A percentile compares a stretch with the other conserved stretches of the same genome.
Evolutionary conservation across 148 eudicot species (phyloP).

Genomic region (Rhododendron griersonianum): DNA sequence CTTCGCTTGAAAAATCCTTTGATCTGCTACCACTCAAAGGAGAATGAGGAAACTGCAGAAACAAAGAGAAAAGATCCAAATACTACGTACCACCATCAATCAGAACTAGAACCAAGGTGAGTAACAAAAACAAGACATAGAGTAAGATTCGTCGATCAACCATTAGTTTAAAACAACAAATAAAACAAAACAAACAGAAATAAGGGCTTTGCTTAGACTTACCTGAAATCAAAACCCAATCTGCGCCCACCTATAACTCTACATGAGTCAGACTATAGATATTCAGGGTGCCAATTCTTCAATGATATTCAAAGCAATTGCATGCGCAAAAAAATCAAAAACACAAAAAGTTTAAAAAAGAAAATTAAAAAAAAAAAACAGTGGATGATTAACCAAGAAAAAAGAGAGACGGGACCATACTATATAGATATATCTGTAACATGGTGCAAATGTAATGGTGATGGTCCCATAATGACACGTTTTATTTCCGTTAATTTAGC

Average conservation of each 20-base stretch:
- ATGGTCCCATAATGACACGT: slow-evolving; percentile 24
- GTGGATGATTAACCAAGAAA: background rate
- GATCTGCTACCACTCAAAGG: background rate
- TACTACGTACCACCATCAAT: background rate
- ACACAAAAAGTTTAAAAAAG: background rate
- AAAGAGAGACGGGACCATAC: slow-evolving; percentile 15
- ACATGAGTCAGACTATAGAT: background rate
- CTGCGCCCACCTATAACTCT: no score
- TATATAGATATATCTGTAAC: background rate
- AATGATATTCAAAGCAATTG: background rate
- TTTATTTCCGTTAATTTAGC: slow-evolving; percentile 24
- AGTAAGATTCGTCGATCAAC: no score
- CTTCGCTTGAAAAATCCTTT: background rate
- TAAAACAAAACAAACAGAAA: background rate
- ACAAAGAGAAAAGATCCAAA: background rate
- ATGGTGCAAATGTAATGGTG: background rate
- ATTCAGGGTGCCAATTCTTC: background rate
- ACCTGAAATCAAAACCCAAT: background rate
- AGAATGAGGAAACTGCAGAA: no score
- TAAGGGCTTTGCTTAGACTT: background rate
- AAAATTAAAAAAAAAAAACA: background rate
- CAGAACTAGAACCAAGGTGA: background rate
- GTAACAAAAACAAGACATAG: background rate
- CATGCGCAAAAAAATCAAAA: background rate
- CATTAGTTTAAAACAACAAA: no score